Base-by-base conservation (phyloP, 768 basidiomycete species). In the Macrolepiota fuliginosa region DNA sequence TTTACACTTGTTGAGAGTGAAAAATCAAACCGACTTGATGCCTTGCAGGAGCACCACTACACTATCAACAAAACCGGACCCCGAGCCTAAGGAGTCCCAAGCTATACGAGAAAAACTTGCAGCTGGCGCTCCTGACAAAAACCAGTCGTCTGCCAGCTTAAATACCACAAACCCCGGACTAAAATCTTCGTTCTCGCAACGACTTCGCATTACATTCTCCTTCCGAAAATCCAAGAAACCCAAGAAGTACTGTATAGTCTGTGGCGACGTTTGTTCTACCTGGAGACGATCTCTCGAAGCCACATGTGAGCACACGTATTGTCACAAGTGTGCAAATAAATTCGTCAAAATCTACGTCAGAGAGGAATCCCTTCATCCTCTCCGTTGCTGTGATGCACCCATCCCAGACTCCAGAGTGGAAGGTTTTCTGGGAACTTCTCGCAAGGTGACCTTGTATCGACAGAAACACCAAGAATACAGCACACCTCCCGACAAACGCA, bases 291-390 rank as follows among this genome's bases (percentile, higher is more conserved):
- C 46, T 17, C 32, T 64, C 3, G 22, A 35, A 32, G 59, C 59
- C 9, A n/a, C 59, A 9, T 64, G 63, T 40, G 54, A 32, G 10
- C 65, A 65, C 37, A 49, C 13, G 24, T 65, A 57, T 56, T 65
- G 65, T 45, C 51, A 22, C 12, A 37, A 1, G 17, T 65, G 65
- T 35, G 58, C 57, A 1, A 29, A 17, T 24, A 50, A 29, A 12
- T 50, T 65, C 6, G 56, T 62, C 42, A 35, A 35, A 24, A 49
- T 42, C 22, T 63, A 47, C 50, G 58, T 58, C 50, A 56, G 52
- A 15, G 59, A 63, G 11, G 65, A 65, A 62, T 46, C 58, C 17
- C 42, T 60, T 19, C 63, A 63, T 39, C 65, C 62, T 3, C 36
- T 61, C 27, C 59, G 58, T 15, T 65, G 65, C 36, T 65, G 65